A percentile compares a stretch with the other conserved stretches of the same genome.
phyloP scores from a whole-genome alignment of 2,329 filamentous ascomycete genomes.

The Incumbomyces lentus region DNA sequence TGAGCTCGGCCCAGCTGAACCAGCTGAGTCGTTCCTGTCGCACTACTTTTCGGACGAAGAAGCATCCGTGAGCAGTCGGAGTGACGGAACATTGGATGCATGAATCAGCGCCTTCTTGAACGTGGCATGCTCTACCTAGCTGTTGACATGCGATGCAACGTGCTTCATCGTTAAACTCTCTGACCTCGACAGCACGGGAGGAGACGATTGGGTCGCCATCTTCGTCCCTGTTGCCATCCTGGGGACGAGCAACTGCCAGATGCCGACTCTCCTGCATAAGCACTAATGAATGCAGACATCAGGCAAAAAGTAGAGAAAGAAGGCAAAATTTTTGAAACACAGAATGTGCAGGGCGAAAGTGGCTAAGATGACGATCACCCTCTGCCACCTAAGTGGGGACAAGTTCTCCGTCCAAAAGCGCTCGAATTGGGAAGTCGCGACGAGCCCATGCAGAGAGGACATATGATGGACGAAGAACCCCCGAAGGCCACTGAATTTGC shows the following conservation, averaged over 20 bases:
- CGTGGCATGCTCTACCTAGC: constrained; percentile 4
- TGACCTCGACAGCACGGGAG: constrained; percentile 4
- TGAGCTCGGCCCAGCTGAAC: constrained; percentile 6
- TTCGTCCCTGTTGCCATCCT: constrained; percentile 3
- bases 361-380: not conserved
- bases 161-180: constrained; percentile 7
- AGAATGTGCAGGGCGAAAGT: not conserved
- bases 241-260: constrained; percentile 4
- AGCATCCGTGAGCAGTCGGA: constrained; percentile 1
- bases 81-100: constrained; percentile 3
- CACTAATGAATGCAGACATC: not conserved
- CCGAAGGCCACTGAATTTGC: no score
- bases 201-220: constrained; percentile 6
- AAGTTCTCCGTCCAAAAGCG: no score
- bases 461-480: no score
- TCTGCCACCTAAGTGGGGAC: no score
- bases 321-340: not conserved
- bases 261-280: constrained; percentile 5
- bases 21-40: constrained; percentile 1
- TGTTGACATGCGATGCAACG: constrained; percentile 4
- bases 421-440: no score
- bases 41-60: constrained; percentile 6
- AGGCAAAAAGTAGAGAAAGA: constrained; percentile 2
- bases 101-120: constrained; percentile 4
- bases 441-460: no score